These are phyloP conservation scores for Decorospora gaudefroyi DNA, from an alignment of 2,329 filamentous ascomycete genomes.

Conservation along the genomic window DNA sequence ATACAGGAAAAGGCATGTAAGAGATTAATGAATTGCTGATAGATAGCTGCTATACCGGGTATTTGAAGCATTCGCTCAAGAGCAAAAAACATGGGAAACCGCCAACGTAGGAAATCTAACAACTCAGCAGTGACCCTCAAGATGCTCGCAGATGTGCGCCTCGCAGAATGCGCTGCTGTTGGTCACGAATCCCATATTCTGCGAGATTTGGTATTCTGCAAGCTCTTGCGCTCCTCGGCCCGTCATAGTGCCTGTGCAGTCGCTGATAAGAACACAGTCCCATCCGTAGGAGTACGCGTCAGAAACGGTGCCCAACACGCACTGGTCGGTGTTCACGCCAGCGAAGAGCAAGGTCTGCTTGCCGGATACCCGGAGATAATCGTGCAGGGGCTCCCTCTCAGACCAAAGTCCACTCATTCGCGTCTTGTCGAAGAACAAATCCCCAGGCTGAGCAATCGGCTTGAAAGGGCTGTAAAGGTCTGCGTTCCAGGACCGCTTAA, in stretches of 20 bases:
- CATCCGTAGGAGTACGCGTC: slow-evolving; percentile 51
- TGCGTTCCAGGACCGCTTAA: slow-evolving; percentile 51
- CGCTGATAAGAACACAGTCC: slow-evolving; percentile 50
- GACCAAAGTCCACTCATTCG: slow-evolving; percentile 52
- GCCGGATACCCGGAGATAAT: slow-evolving; percentile 47
- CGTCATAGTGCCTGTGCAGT: slow-evolving; percentile 52
- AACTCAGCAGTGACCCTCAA: slow-evolving; percentile 3
- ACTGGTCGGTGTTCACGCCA: slow-evolving; percentile 53
- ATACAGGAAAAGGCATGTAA: slow-evolving; percentile 9
- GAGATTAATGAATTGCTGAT: slow-evolving; percentile 10
- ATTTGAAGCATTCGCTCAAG: slow-evolving; percentile 8
- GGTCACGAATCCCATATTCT: slow-evolving; percentile 52
- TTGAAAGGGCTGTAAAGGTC: slow-evolving; percentile 51
- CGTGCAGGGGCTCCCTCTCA: slow-evolving; percentile 48
- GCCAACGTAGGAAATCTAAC: neutral
- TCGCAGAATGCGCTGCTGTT: slow-evolving; percentile 43
- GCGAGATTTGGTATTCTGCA: slow-evolving; percentile 50
- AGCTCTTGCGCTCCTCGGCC: slow-evolving; percentile 47
- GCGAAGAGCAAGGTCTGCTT: slow-evolving; percentile 52
- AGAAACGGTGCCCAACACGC: slow-evolving; percentile 49
- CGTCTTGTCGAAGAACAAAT: slow-evolving; percentile 52
- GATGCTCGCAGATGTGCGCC: slow-evolving; percentile 19
- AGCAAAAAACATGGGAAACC: neutral
- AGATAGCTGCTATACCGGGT: slow-evolving; percentile 7
- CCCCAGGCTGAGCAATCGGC: slow-evolving; percentile 43